Conservation (phyloP, 495 filamentous ascomycete species). For the Cercophora newfieldiana region DNA sequence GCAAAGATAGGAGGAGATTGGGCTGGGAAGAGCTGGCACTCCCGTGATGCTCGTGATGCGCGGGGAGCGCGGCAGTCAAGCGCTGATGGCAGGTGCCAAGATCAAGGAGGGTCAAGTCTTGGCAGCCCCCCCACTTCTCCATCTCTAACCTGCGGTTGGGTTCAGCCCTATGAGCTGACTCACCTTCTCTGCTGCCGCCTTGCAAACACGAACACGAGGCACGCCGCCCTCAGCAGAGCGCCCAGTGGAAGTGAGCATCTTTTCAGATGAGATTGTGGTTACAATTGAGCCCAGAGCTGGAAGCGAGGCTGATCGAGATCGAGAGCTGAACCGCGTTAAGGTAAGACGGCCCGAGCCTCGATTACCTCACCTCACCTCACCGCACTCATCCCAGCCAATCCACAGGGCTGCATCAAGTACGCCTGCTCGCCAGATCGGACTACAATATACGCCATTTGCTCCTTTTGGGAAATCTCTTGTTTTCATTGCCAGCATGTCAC, state of each 20-base stretch:
- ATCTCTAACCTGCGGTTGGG: neutral
- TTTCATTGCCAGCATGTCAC: neutral
- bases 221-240: neutral
- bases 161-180: conserved; percentile 5
- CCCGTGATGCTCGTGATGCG: neutral
- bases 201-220: neutral
- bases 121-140: neutral
- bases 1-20: neutral
- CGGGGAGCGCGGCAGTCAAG: neutral
- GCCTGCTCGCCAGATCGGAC: no score
- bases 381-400: no score
- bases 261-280: neutral
- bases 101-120: neutral
- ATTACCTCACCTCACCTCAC: neutral
- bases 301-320: neutral
- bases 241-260: neutral
- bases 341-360: neutral
- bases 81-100: neutral
- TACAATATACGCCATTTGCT: no score
- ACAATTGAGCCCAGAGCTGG: neutral
- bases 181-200: neutral
- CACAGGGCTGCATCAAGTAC: no score
- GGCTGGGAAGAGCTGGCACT: neutral
- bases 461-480: no score
- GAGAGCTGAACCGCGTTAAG: neutral